Evolutionary conservation across 495 filamentous ascomycete species (phyloP).

Genomic region (Lichenothelia convexa): DNA sequence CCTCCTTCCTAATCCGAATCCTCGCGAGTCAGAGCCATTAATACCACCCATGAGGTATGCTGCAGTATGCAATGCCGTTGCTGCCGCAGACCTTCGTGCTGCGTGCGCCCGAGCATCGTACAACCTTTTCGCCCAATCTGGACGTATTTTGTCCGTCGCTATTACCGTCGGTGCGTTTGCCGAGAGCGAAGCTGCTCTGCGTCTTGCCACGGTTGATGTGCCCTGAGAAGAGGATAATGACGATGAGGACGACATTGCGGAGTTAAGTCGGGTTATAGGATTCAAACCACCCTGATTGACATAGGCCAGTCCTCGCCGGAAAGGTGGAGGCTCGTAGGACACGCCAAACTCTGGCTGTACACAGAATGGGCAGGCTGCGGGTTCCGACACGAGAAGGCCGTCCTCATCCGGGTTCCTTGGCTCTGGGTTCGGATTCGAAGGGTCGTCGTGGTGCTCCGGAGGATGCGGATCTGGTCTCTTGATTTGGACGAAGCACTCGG

Average conservation of each 20-base stretch:
- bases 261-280: slow-evolving; percentile 31
- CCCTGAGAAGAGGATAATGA: slow-evolving; percentile 38
- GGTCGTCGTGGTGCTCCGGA: slow-evolving; percentile 60
- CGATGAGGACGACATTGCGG: slow-evolving; percentile 57
- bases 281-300: slow-evolving; percentile 27
- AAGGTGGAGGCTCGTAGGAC: slow-evolving; percentile 74
- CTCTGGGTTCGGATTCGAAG: slow-evolving; percentile 28
- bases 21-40: slow-evolving; percentile 26
- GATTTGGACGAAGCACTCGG: slow-evolving; percentile 98
- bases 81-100: slow-evolving; percentile 73
- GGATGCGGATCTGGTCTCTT: slow-evolving; percentile 92
- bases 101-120: slow-evolving; percentile 68
- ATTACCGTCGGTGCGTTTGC: slow-evolving; percentile 65
- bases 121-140: slow-evolving; percentile 87
- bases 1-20: slow-evolving; percentile 25
- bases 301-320: slow-evolving; percentile 69
- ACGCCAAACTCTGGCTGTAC: slow-evolving; percentile 88
- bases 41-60: slow-evolving; percentile 72
- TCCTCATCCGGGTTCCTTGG: slow-evolving; percentile 25
- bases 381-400: slow-evolving; percentile 65
- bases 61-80: slow-evolving; percentile 85
- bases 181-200: slow-evolving; percentile 68
- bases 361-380: slow-evolving; percentile 90
- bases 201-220: slow-evolving; percentile 30
- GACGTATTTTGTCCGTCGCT: slow-evolving; percentile 77